phyloP scores from a whole-genome alignment of 1,284 basidiomycete species.

The Abortiporus biennis region DNA sequence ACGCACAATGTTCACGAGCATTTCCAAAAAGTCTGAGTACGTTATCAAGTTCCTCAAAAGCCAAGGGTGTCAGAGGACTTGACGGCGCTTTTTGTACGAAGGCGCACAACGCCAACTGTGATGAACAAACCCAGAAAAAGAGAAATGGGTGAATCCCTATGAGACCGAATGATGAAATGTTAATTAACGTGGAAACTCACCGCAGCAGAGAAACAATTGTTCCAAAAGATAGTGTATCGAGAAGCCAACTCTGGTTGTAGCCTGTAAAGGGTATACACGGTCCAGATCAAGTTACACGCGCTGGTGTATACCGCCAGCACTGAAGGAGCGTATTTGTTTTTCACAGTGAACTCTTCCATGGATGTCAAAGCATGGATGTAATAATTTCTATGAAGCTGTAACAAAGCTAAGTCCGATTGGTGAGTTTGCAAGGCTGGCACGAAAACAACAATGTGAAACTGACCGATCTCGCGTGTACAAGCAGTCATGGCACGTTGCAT shows the following conservation, averaged over 20 bases:
- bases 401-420: conserved; percentile 38
- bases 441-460: conserved; percentile 18
- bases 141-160: conserved; percentile 3
- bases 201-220: conserved; percentile 56
- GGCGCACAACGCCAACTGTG: conserved; percentile 59
- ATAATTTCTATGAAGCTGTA: conserved; percentile 65
- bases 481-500: conserved; percentile 23
- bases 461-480: conserved; percentile 54
- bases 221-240: conserved; percentile 60
- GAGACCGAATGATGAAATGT: too few relatives aligned
- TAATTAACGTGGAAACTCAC: conserved; percentile 28
- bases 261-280: conserved; percentile 47
- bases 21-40: conserved; percentile 54
- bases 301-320: conserved; percentile 60
- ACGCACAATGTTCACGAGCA: conserved; percentile 45
- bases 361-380: conserved; percentile 66
- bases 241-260: conserved; percentile 44
- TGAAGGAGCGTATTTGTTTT: conserved; percentile 52
- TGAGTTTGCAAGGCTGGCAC: too few relatives aligned
- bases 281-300: conserved; percentile 51
- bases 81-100: conserved; percentile 59
- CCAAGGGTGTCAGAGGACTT: conserved; percentile 49
- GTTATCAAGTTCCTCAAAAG: conserved; percentile 57
- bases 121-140: not conserved
- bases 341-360: conserved; percentile 51